These are phyloP conservation scores for Strigomonas galati DNA, from an alignment of 208 protist genomes.

Conservation along the genomic window DNA sequence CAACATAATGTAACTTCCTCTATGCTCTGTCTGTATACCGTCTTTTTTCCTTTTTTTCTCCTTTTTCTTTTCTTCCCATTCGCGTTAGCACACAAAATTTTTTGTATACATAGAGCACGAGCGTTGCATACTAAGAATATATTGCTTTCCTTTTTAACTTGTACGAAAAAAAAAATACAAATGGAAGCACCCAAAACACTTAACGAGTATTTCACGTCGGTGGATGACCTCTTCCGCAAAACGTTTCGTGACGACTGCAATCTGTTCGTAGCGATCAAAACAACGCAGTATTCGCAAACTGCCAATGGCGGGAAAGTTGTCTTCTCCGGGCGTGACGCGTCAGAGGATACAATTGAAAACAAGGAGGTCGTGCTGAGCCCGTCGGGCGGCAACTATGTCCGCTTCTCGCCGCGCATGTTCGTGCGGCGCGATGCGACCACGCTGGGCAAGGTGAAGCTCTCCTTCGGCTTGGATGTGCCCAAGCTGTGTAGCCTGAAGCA, in stretches of 20 bases:
- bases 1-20: neutral
- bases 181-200: slow-evolving; percentile 71
- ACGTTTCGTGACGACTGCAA: slow-evolving; percentile 77
- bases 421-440: slow-evolving; percentile 49
- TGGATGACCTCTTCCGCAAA: slow-evolving; percentile 87
- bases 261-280: slow-evolving; percentile 75
- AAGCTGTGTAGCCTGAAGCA: slow-evolving; percentile 71
- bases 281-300: slow-evolving; percentile 60
- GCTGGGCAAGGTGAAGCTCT: slow-evolving; percentile 79
- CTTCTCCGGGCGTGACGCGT: neutral
- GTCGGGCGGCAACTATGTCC: slow-evolving; percentile 25
- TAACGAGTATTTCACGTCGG: slow-evolving; percentile 70
- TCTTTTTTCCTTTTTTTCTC: neutral
- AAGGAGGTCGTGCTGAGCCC: neutral
- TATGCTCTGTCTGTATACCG: neutral
- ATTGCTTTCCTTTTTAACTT: neutral
- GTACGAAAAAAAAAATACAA: neutral
- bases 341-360: neutral
- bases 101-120: too few relatives aligned
- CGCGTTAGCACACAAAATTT: too few relatives aligned
- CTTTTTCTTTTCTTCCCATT: neutral
- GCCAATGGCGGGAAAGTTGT: slow-evolving; percentile 33
- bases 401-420: slow-evolving; percentile 74
- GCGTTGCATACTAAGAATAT: too few relatives aligned
- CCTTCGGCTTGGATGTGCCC: slow-evolving; percentile 48